Evolutionary conservation across 441 rosid genomes (phyloP).

Genomic region (Adansonia gregorii): DNA sequence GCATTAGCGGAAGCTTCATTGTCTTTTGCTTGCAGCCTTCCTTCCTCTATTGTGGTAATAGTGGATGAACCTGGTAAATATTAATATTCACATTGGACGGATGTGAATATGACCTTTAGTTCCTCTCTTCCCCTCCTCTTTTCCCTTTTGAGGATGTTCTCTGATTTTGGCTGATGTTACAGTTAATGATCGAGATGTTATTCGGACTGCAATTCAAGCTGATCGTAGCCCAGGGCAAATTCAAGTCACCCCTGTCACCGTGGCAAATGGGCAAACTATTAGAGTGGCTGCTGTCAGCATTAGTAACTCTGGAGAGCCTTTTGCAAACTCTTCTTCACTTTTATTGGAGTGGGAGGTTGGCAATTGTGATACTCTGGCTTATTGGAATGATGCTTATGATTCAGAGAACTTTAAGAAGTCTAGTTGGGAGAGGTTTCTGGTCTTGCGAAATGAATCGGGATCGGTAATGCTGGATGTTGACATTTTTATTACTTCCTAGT

Average conservation of each 20-base stretch:
- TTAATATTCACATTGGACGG: background rate
- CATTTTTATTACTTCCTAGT: conserved; percentile 17
- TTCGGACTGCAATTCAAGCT: conserved; percentile 64
- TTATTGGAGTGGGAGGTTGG: conserved; percentile 80
- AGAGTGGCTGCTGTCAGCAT: conserved; percentile 84
- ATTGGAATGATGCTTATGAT: conserved; percentile 69
- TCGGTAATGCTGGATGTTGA: conserved; percentile 53
- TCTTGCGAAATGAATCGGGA: conserved; percentile 82
- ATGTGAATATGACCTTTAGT: conserved; percentile 19
- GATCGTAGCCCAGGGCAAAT: conserved; percentile 59
- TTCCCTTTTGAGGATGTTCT: background rate
- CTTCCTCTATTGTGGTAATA: conserved; percentile 71
- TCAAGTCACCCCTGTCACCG: conserved; percentile 69
- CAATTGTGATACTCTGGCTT: conserved; percentile 71
- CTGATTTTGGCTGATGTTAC: conserved; percentile 32
- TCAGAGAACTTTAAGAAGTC: conserved; percentile 49
- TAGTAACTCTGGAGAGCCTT: conserved; percentile 67
- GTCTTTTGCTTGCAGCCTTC: conserved; percentile 69
- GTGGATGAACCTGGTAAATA: conserved; percentile 90
- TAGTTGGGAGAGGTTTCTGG: conserved; percentile 86
- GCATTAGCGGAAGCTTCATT: conserved; percentile 66
- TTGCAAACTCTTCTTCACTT: conserved; percentile 95
- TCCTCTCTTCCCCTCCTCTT: background rate
- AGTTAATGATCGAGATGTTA: conserved; percentile 75
- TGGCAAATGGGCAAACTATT: conserved; percentile 87